Evolutionary conservation across 2,329 filamentous ascomycete genomes (phyloP).

Genomic region (Orbilia ellipsospora): DNA sequence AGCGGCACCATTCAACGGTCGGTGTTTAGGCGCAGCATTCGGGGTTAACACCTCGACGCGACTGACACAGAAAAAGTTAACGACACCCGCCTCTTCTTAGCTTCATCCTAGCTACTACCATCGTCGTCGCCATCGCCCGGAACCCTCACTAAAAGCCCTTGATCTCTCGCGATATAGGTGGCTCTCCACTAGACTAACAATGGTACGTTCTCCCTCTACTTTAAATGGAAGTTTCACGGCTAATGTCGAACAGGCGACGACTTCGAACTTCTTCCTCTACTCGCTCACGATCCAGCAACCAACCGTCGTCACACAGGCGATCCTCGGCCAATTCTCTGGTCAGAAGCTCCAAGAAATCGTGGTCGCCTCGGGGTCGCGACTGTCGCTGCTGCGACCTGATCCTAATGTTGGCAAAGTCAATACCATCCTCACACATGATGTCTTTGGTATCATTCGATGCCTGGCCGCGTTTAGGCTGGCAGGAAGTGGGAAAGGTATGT

Average conservation of each 20-base stretch:
- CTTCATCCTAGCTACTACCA: constrained; percentile 19
- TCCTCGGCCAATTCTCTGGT: constrained; percentile 93
- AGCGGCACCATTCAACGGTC: constrained; percentile 21
- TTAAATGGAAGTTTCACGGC: background rate
- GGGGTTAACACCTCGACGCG: constrained; percentile 42
- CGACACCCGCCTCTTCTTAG: constrained; percentile 4
- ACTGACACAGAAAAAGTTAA: constrained; percentile 41
- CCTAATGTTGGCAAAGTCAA: constrained; percentile 85
- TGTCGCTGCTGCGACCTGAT: constrained; percentile 88
- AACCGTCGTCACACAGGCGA: constrained; percentile 86
- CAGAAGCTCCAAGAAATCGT: constrained; percentile 98
- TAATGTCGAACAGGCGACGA: constrained; percentile 77
- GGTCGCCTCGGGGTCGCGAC: constrained; percentile 87
- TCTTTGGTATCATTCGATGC: constrained; percentile 93
- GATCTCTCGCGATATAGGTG: constrained; percentile 14
- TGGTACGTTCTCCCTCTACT: constrained; percentile 28
- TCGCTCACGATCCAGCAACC: constrained; percentile 94
- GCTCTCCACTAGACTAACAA: constrained; percentile 13
- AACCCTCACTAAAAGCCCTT: constrained; percentile 1
- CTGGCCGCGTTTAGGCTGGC: constrained; percentile 90
- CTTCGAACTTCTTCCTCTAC: constrained; percentile 98
- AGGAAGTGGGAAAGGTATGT: constrained; percentile 94
- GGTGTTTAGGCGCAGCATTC: constrained; percentile 22
- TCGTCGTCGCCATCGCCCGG: constrained; percentile 41
- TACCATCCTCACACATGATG: constrained; percentile 87